These are phyloP conservation scores for Pseudozyma tsukubaensis DNA, from an alignment of 1,284 basidiomycete genomes.

Conservation along the genomic window DNA sequence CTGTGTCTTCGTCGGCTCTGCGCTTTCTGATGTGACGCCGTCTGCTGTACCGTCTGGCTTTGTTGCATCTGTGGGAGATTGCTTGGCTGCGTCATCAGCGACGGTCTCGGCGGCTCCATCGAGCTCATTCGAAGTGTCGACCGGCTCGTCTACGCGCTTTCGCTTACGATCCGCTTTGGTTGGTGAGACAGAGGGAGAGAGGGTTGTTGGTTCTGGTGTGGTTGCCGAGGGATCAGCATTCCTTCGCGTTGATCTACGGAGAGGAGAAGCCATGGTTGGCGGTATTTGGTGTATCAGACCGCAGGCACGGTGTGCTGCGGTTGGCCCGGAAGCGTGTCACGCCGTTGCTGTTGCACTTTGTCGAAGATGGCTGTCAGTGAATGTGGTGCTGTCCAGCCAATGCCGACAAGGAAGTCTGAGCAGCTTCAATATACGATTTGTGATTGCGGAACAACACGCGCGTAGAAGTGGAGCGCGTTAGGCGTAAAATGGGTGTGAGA, in stretches of 20 bases:
- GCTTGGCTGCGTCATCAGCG: conserved; percentile 1
- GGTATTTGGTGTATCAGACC: neutral
- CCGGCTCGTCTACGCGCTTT: conserved; percentile 30
- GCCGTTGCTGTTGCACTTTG: neutral
- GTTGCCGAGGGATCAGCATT: conserved; percentile 32
- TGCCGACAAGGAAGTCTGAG: no score
- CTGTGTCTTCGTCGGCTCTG: conserved; percentile 8
- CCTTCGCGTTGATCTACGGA: conserved; percentile 38
- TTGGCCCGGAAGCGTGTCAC: conserved; percentile 9
- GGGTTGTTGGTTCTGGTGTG: conserved; percentile 36
- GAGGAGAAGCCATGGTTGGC: conserved; percentile 29
- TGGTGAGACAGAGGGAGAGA: conserved; percentile 33
- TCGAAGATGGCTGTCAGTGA: no score
- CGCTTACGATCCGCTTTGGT: conserved; percentile 44
- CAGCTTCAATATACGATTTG: neutral
- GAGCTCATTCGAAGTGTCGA: conserved; percentile 4
- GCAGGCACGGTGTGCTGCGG: neutral
- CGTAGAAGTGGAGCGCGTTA: conserved; percentile 43
- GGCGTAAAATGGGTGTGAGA: conserved; percentile 26
- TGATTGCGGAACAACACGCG: conserved; percentile 14
- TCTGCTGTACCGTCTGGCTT: conserved; percentile 3
- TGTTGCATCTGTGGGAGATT: neutral
- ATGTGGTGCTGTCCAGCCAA: no score
- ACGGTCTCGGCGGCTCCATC: conserved; percentile 12
- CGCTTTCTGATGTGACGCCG: neutral